Evolutionary conservation across 2,329 filamentous ascomycete genomes (phyloP), one percentile per base, ranked within the genome.

Genomic region (Aspergillus thermomutatus): DNA sequence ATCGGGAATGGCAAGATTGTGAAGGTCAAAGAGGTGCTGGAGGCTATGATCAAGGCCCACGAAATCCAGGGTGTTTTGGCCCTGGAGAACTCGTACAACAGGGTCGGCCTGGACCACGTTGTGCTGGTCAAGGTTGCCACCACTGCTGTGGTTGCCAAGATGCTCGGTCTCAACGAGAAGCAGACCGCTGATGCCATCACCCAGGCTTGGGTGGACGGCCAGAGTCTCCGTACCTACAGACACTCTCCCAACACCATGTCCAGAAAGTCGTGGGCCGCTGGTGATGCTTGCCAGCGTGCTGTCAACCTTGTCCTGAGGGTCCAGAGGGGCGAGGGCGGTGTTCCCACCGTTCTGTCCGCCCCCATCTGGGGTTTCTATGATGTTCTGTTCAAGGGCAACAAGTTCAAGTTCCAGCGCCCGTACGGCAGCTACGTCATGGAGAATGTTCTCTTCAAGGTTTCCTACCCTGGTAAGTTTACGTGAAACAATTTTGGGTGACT

Each of bases 401-500:
- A 90, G 78, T 99, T 99, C 75, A 82, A 92, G 76, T 99, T 97
- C 84, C 93, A 97, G 83, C 87, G 94, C 61, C 87, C 88, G 57
- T 99, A 99, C 73, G 93, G 92, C 73, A 96, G 90, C 82, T 99
- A 99, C 77, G 94, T 99, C 65, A 99, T 99, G 94, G 94, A 99
- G 86, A 99, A 97, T 72, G 92, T 99, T 59, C 87, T 99, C 63
- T 99, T 99, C 88, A 99, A 99, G 86, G 94, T 99, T 59, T 99
- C 94, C 48, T 97, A 97, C 76, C 93, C 93, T 72, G 90, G 90
- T 91, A 81, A 74, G 83, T 71, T 40, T 51, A 56, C 52, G 50
- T 0, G 9, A 10, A 31, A 21, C 8, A 4, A 49, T 2, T n/a
- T 9, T 3, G 11, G 5, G 25, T n/a, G 23, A 27, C 6, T 17